Evolutionary conservation across 148 eudicot species (phyloP).

Genomic region (Rhododendron griersonianum): DNA sequence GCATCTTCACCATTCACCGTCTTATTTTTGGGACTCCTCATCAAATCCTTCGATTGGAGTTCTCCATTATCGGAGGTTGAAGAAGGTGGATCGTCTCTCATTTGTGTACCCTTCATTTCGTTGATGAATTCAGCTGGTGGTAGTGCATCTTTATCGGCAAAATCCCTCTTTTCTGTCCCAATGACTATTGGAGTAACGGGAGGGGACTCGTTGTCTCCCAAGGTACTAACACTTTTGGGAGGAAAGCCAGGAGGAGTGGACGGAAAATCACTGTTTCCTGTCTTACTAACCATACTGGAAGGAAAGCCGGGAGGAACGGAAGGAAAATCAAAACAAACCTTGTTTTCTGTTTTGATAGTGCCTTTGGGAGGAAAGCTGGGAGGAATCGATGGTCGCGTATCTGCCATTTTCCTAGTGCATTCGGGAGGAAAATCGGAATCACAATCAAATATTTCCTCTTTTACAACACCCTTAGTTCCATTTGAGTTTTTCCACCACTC

Average conservation of each 20-base stretch:
- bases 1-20: background rate
- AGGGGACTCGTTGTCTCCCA: background rate
- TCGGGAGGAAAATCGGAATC: background rate
- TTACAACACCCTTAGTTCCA: background rate
- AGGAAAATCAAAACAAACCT: background rate
- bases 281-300: background rate
- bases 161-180: background rate
- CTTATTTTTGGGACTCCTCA: background rate
- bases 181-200: background rate
- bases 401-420: background rate
- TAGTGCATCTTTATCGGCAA: too few relatives aligned
- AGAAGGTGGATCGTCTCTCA: background rate
- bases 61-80: background rate
- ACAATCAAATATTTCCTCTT: background rate
- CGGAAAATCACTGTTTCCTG: background rate
- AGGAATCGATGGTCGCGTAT: too few relatives aligned
- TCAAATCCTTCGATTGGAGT: background rate
- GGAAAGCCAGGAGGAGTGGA: background rate
- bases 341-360: background rate
- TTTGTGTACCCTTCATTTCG: background rate
- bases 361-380: background rate
- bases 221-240: background rate
- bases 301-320: background rate
- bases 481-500: conserved; percentile 11
- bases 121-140: background rate